Percentiles rank a stretch among this genome's conserved stretches.
These are phyloP conservation scores for Plasmodium sp. DNA, from an alignment of 169 alveolate genomes.

Conservation along the genomic window DNA sequence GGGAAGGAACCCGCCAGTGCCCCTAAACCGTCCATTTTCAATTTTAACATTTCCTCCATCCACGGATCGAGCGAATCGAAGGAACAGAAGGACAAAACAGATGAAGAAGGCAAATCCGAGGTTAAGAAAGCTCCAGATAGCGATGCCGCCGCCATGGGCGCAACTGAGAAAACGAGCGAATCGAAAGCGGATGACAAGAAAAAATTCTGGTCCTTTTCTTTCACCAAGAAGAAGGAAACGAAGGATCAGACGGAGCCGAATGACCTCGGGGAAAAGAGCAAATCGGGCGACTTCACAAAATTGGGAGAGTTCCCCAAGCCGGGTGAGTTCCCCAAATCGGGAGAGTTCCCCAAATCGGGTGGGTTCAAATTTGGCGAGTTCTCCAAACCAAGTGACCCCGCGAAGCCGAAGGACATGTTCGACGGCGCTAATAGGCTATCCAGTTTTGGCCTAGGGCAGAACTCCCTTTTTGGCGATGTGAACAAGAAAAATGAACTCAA, in stretches of 20 bases:
- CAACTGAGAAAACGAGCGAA: neutral
- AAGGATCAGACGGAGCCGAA: conserved; percentile 2
- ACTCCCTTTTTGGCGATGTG: neutral
- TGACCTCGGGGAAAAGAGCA: neutral
- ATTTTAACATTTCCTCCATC: conserved; percentile 11
- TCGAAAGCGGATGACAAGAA: conserved; percentile 13
- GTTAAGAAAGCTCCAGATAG: neutral
- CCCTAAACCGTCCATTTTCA: conserved; percentile 21
- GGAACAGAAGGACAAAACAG: neutral
- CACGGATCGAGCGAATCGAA: neutral
- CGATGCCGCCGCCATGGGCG: neutral
- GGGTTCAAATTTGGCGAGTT: neutral
- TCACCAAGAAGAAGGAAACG: conserved; percentile 37
- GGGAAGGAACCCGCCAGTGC: conserved; percentile 9
- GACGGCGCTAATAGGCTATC: neutral
- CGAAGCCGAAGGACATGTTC: neutral
- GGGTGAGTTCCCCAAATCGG: too few species aligned
- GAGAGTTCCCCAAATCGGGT: neutral
- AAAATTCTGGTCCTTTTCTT: conserved; percentile 40
- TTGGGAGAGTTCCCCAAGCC: neutral
- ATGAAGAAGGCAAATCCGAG: neutral
- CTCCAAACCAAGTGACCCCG: neutral
- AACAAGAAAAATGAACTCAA: conserved; percentile 21
- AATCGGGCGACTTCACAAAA: neutral
- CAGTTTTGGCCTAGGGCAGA: neutral